Conservation (phyloP, 2,329 filamentous ascomycete species). For the Thelonectria rubi region DNA sequence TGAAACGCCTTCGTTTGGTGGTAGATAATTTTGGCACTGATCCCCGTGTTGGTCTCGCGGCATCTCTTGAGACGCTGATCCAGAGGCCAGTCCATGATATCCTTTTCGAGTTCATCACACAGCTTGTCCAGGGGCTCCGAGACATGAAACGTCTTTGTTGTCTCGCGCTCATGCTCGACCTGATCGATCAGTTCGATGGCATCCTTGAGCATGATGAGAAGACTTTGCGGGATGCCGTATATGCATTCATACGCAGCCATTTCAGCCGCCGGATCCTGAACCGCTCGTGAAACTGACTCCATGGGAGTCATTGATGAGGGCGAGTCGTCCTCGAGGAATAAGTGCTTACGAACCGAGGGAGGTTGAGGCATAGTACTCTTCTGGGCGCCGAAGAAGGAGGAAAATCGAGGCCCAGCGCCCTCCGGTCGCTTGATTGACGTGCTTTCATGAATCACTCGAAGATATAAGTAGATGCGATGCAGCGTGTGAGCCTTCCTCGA, state of each 20-base stretch:
- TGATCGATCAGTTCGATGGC: slow-evolving; percentile 23
- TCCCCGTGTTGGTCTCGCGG: slow-evolving; percentile 9
- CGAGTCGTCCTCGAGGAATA: slow-evolving; percentile 5
- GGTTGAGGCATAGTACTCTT: background rate
- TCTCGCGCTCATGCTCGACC: slow-evolving; percentile 14
- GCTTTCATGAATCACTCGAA: slow-evolving; percentile 39
- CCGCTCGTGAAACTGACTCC: background rate
- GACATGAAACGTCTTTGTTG: background rate
- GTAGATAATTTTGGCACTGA: slow-evolving; percentile 24
- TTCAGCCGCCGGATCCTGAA: slow-evolving; percentile 1
- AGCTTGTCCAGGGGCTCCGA: slow-evolving; percentile 4
- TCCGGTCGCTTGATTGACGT: slow-evolving; percentile 22
- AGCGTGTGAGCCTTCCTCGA: slow-evolving; percentile 30
- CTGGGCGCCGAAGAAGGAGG: slow-evolving; percentile 1
- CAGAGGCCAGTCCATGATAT: slow-evolving; percentile 24
- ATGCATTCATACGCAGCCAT: slow-evolving; percentile 26
- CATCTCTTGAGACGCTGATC: slow-evolving; percentile 12
- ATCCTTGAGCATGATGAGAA: slow-evolving; percentile 20
- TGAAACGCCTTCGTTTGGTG: slow-evolving; percentile 35
- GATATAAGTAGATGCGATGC: slow-evolving; percentile 39
- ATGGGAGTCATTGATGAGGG: background rate
- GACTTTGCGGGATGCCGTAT: slow-evolving; percentile 20
- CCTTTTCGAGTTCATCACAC: slow-evolving; percentile 22
- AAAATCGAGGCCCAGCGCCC: slow-evolving; percentile 1
- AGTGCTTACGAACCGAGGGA: background rate